A percentile compares a stretch with the other conserved stretches of the same genome.
phyloP scores from a whole-genome alignment of 2,329 filamentous ascomycete genomes.

The Cadophora luteo-olivacea region DNA sequence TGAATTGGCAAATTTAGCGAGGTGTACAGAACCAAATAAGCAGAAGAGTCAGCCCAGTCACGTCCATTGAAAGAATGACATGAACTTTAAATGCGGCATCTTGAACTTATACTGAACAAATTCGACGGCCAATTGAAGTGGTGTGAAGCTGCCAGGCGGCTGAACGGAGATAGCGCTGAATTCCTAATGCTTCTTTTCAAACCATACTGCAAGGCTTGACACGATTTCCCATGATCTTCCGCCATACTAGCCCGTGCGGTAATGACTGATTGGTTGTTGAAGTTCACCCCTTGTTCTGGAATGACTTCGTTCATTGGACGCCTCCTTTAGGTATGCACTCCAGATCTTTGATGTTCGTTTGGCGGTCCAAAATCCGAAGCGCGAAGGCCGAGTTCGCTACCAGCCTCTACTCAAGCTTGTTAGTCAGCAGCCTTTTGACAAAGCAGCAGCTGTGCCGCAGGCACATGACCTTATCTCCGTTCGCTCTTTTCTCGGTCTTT shows the following conservation, averaged over 20 bases:
- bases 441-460: background rate
- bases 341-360: background rate
- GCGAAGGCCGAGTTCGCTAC: background rate
- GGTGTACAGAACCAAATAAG: too few relatives aligned
- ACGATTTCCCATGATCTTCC: background rate
- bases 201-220: background rate
- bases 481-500: conserved; percentile 7
- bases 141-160: background rate
- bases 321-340: background rate
- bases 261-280: too few relatives aligned
- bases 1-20: background rate
- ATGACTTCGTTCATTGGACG: background rate
- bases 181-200: background rate
- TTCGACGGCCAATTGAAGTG: background rate
- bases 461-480: conserved; percentile 3
- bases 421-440: background rate
- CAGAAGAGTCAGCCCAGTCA: too few relatives aligned
- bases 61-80: too few relatives aligned
- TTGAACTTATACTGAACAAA: background rate
- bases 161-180: conserved; percentile 7
- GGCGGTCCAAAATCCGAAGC: background rate
- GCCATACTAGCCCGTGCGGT: background rate
- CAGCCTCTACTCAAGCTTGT: background rate
- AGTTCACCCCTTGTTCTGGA: background rate
- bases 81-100: background rate